phyloP scores from a whole-genome alignment of 352 stramenopile genomes.

The Elongisporangium anandrum region DNA sequence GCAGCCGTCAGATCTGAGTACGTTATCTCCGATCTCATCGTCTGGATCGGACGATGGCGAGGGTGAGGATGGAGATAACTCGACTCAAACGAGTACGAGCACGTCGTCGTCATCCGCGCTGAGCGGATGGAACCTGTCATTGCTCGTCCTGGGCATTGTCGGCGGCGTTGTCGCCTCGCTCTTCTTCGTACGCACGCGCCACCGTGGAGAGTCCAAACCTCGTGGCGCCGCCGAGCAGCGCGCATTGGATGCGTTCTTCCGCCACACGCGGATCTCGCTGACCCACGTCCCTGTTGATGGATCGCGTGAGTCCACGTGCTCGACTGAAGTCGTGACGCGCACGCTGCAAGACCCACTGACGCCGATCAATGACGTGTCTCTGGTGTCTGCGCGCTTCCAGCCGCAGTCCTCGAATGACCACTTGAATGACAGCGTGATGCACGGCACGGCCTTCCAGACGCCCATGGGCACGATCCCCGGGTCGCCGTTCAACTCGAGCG shows the following conservation, averaged over 20 bases:
- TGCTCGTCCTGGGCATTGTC: conserved; percentile 45
- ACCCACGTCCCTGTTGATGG: conserved; percentile 2
- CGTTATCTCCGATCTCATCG: conserved; percentile 28
- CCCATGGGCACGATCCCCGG: background rate
- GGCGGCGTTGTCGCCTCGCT: conserved; percentile 40
- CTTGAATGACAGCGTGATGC: background rate
- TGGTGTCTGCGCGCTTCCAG: conserved; percentile 10
- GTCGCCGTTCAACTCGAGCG: conserved; percentile 3
- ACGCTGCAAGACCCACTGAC: conserved; percentile 28
- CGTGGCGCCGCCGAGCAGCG: conserved; percentile 37
- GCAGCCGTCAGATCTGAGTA: conserved; percentile 12
- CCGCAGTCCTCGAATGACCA: background rate
- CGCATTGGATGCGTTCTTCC: conserved; percentile 49
- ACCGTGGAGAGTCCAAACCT: conserved; percentile 15
- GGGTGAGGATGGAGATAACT: conserved; percentile 5
- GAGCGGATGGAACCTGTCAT: conserved; percentile 26
- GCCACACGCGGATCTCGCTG: conserved; percentile 37
- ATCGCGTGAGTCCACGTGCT: conserved; percentile 2
- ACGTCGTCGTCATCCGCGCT: conserved; percentile 16
- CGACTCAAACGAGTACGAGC: conserved; percentile 15
- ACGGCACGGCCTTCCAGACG: background rate
- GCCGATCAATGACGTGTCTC: conserved; percentile 25
- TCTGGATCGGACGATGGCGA: conserved; percentile 7
- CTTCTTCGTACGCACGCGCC: conserved; percentile 46
- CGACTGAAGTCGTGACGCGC: conserved; percentile 3